These are phyloP conservation scores for Cladophialophora chaetospira DNA, from an alignment of 2,329 filamentous ascomycete genomes.

Conservation along the genomic window DNA sequence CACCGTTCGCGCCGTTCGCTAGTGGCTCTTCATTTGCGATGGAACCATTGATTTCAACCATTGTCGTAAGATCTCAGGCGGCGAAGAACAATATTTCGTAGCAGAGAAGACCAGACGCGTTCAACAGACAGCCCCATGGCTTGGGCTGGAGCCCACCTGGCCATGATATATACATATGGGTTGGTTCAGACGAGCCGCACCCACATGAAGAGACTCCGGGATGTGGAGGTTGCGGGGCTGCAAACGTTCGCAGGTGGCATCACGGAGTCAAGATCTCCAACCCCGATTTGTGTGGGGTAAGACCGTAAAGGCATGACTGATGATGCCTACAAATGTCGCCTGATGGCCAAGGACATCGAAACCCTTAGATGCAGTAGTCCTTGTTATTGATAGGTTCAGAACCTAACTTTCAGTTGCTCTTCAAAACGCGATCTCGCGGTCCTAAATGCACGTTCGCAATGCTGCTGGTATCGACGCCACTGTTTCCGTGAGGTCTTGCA, in stretches of 20 bases:
- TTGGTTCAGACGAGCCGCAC: background rate
- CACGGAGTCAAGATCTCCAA: background rate
- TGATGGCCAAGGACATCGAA: no score
- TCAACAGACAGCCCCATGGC: background rate
- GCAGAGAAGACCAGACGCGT: background rate
- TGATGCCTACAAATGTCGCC: no score
- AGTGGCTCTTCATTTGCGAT: background rate
- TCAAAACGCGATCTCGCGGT: conserved; percentile 23
- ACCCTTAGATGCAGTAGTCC: no score
- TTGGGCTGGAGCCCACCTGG: background rate
- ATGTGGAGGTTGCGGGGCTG: conserved; percentile 4
- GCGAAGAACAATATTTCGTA: background rate
- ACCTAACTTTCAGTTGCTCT: conserved; percentile 18
- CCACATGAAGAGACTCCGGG: background rate
- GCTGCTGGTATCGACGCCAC: conserved; percentile 19
- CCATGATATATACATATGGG: background rate
- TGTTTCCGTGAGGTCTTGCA: conserved; percentile 6
- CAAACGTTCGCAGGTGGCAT: background rate
- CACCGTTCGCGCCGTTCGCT: background rate
- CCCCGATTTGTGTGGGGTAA: background rate
- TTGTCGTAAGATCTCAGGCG: background rate
- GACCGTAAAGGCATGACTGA: background rate
- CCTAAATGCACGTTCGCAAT: conserved; percentile 24
- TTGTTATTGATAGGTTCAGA: background rate
- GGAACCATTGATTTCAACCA: background rate